phyloP scores from a whole-genome alignment of 805 yeast genomes.

The Grigorovia yakushimaensis region DNA sequence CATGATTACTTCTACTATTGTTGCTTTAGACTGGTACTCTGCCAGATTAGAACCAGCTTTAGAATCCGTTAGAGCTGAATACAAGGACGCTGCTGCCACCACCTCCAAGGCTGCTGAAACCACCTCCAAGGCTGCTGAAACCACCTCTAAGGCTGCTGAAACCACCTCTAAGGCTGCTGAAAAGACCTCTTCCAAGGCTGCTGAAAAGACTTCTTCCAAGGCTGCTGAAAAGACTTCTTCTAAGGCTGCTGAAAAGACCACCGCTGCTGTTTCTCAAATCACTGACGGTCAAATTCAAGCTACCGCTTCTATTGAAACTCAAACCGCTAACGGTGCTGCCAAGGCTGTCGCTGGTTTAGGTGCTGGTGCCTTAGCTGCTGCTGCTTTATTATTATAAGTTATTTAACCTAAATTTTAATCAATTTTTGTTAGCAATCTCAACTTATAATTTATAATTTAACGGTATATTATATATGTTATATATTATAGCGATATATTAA shows the following conservation, averaged over 20 bases:
- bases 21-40: constrained; percentile 29
- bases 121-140: not conserved
- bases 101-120: constrained; percentile 6
- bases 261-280: constrained; percentile 7
- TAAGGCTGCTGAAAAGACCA: constrained; percentile 3
- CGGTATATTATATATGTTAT: not conserved
- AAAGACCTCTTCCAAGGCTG: constrained; percentile 3
- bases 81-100: constrained; percentile 1
- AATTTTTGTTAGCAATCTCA: too few species aligned
- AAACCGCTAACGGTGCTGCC: constrained; percentile 4
- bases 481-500: not conserved
- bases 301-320: constrained; percentile 1
- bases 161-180: constrained; percentile 2
- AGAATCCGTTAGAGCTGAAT: constrained; percentile 1
- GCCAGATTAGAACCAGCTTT: constrained; percentile 18
- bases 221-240: constrained; percentile 2
- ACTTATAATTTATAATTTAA: not conserved
- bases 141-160: constrained; percentile 1
- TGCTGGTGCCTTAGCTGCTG: constrained; percentile 8
- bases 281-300: constrained; percentile 8
- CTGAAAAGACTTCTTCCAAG: constrained; percentile 1
- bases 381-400: constrained; percentile 10
- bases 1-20: constrained; percentile 20
- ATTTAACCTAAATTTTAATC: too few species aligned
- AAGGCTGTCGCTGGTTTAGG: constrained; percentile 4